A percentile compares a stretch with the other conserved stretches of the same genome.
These are phyloP conservation scores for Silene vulgaris DNA, from an alignment of 179 eudicot genomes.

Conservation along the genomic window DNA sequence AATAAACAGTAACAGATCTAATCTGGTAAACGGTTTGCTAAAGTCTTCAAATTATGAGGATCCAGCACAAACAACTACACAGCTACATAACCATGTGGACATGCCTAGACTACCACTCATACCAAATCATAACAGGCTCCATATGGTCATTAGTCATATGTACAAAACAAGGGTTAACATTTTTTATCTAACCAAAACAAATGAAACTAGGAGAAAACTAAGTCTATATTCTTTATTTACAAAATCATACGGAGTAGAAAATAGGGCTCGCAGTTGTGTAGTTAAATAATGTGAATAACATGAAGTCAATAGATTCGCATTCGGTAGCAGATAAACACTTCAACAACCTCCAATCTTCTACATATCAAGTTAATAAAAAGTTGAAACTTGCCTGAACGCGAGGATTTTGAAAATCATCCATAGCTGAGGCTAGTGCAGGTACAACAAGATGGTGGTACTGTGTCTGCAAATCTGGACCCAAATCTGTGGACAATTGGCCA, in stretches of 20 bases:
- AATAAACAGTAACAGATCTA: neutral
- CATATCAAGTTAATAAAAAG: neutral
- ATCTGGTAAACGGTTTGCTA: neutral
- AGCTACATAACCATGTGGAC: neutral
- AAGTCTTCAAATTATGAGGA: neutral
- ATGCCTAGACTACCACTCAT: neutral
- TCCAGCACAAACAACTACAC: conserved; percentile 4
- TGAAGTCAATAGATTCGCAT: neutral
- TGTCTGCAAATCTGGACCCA: conserved; percentile 89
- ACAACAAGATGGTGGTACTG: conserved; percentile 74
- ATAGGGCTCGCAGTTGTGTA: neutral
- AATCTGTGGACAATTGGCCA: conserved; percentile 90
- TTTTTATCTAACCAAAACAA: neutral
- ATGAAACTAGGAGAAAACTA: neutral
- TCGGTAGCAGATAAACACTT: neutral
- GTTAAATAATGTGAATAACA: neutral
- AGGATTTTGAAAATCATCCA: conserved; percentile 96
- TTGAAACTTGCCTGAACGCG: conserved; percentile 71
- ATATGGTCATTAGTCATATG: neutral
- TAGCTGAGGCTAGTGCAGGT: conserved; percentile 82
- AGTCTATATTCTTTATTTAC: neutral
- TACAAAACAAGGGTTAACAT: neutral
- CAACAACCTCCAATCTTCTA: neutral
- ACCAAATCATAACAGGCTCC: neutral
- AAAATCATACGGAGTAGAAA: neutral